Percentiles rank a stretch among this genome's conserved stretches.
Conservation (phyloP, 2,329 filamentous ascomycete species). For the Cercospora canescens region DNA sequence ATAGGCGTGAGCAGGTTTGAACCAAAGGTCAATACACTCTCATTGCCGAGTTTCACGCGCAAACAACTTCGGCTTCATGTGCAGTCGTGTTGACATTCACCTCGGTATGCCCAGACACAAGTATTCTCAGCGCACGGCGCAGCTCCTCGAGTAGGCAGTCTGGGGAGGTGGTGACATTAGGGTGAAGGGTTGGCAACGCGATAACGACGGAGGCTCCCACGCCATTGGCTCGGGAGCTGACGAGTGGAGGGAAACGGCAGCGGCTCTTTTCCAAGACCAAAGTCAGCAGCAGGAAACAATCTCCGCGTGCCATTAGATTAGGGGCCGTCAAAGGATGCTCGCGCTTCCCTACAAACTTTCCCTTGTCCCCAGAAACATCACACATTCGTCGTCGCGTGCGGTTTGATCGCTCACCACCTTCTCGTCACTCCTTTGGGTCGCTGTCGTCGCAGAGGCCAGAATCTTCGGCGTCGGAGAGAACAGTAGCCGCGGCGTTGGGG, state of each 20-base stretch:
- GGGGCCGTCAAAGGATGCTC: not conserved
- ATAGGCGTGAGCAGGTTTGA: not conserved
- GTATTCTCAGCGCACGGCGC: not conserved
- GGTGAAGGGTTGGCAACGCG: not conserved
- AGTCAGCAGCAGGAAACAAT: slow-evolving; percentile 4
- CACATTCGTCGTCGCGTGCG: not conserved
- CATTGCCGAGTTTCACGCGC: not conserved
- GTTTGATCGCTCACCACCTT: not conserved
- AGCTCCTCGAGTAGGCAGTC: not conserved
- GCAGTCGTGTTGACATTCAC: not conserved
- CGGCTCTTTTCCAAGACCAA: slow-evolving; percentile 4
- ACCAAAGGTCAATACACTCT: not conserved
- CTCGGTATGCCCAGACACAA: not conserved
- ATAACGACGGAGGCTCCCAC: not conserved
- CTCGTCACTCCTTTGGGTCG: not conserved
- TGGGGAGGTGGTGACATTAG: not conserved
- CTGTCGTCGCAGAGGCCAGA: not conserved
- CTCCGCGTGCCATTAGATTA: slow-evolving; percentile 3
- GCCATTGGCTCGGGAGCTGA: not conserved
- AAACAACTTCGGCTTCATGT: not conserved
- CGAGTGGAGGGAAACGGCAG: not conserved
- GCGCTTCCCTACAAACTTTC: slow-evolving; percentile 4
- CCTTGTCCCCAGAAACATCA: not conserved
- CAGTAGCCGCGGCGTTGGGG: not conserved
- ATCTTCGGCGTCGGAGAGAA: not conserved